Conservation (phyloP, 2,329 filamentous ascomycete species). For the Fusarium agapanthi region DNA sequence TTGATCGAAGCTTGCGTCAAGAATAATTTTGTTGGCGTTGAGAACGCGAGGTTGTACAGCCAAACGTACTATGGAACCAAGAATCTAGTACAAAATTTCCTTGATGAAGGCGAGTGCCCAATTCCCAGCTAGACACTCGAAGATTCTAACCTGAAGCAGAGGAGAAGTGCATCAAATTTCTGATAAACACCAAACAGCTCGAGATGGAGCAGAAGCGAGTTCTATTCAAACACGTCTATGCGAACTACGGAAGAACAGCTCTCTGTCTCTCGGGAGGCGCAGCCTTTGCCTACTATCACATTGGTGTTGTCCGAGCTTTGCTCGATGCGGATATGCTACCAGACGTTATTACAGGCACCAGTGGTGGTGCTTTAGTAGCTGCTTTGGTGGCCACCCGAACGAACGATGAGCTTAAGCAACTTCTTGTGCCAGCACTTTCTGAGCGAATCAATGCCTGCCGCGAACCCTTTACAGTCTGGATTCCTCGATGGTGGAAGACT, state of each 20-base stretch:
- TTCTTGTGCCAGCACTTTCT: constrained; percentile 89
- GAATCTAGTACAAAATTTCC: constrained; percentile 86
- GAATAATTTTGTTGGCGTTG: constrained; percentile 95
- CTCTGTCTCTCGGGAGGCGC: constrained; percentile 93
- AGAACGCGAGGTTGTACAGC: constrained; percentile 93
- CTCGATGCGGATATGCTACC: constrained; percentile 87
- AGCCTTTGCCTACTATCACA: constrained; percentile 96
- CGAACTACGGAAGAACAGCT: constrained; percentile 92
- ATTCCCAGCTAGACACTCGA: neutral
- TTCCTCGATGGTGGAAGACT: constrained; percentile 87
- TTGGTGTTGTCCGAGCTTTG: constrained; percentile 89
- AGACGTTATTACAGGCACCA: constrained; percentile 95
- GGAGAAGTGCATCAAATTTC: constrained; percentile 70
- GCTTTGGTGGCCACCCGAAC: constrained; percentile 88
- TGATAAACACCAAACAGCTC: constrained; percentile 74
- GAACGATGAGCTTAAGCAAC: constrained; percentile 85
- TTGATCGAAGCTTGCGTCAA: constrained; percentile 92
- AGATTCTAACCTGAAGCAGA: constrained; percentile 55
- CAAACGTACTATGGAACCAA: constrained; percentile 99
- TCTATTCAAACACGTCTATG: constrained; percentile 87
- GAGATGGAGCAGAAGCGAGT: constrained; percentile 76
- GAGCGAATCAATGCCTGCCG: constrained; percentile 84
- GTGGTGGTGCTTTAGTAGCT: constrained; percentile 90
- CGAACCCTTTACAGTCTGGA: constrained; percentile 80
- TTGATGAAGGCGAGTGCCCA: constrained; percentile 74